Evolutionary conservation across 768 basidiomycete species (phyloP), one percentile per base, ranked within the genome.

Genomic region (Austroboletus eburneus): DNA sequence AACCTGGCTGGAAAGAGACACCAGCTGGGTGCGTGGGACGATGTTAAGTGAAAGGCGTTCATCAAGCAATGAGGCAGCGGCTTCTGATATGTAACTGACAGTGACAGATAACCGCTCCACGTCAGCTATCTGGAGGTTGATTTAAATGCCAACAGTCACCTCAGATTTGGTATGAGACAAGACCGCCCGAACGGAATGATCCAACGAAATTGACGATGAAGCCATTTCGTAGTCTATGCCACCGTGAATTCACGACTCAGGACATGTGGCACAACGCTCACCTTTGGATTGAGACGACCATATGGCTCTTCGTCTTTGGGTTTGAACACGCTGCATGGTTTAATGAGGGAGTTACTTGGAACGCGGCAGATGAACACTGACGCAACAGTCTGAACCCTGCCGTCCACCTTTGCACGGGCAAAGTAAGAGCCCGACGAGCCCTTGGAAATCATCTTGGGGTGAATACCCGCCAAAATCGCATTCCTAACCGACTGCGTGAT

Each of bases 391-490:
- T 87, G 84, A 7, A 90, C 76, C 37, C 76, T 72, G 18, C 85
- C 85, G 13, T 88, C 85, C n/a, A 73, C 69, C 66, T 85, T 91
- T 1, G 83, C 79, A 47, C 88, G 80, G n/a, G 87, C 90, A 66
- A 94, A 94, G 67, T 95, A 95, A 38, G 87, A 90, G 0, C 92
- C 92, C 5, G 86, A 89, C 2, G 87, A 91, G 10, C 92, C 92
- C 58, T 91, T 92, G 5, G 79, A 67, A 41, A 94, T 94, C 80
- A 94, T 87, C 64, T 91, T 90, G 9, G 91, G 91, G 57, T 94
- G 90, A 35, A 90, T 76, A 12, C 89, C 90, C 20, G 83, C 85
- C 6, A 69, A 49, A 52, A 94, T 87, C 13, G 88, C 86, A 48
- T 66, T 73, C 58, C 76, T 79, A 14, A 89, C 81, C 24, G 80